Evolutionary conservation across 352 stramenopile species (phyloP).

Genomic region (Globisporangium abappressorium): DNA sequence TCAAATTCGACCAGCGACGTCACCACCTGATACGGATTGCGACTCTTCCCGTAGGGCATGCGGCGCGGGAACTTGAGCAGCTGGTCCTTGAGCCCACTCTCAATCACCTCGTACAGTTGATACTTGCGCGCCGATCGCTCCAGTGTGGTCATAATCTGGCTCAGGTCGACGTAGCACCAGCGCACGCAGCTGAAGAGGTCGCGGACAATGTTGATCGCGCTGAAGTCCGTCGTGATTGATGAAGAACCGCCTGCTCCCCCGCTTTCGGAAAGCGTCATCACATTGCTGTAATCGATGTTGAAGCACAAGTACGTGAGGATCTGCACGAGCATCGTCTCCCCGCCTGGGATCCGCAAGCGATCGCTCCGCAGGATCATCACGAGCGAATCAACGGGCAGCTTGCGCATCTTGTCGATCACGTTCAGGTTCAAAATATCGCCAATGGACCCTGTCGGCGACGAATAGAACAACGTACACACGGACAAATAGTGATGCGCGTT

Average conservation of each 20-base stretch:
- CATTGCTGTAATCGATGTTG: constrained; percentile 13
- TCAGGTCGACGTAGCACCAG: constrained; percentile 58
- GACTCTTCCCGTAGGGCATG: constrained; percentile 15
- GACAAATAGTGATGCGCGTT: constrained; percentile 72
- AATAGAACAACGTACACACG: constrained; percentile 62
- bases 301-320: constrained; percentile 48
- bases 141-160: constrained; percentile 54
- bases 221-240: constrained; percentile 2
- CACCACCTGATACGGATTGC: constrained; percentile 26
- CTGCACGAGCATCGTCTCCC: constrained; percentile 47
- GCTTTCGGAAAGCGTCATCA: not conserved
- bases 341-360: constrained; percentile 46
- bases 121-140: constrained; percentile 38
- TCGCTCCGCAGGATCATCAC: constrained; percentile 59
- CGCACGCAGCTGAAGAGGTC: constrained; percentile 58
- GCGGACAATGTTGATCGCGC: constrained; percentile 36
- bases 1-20: constrained; percentile 53
- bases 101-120: constrained; percentile 59
- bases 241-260: not conserved
- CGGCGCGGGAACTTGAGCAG: constrained; percentile 12
- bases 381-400: constrained; percentile 59
- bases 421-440: constrained; percentile 6
- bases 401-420: constrained; percentile 33
- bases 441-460: constrained; percentile 23
- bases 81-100: constrained; percentile 20